A percentile compares a stretch with the other conserved stretches of the same genome.
Evolutionary conservation across 257 asterid species (phyloP).

Genomic region (Capsicum rhomboideum): DNA sequence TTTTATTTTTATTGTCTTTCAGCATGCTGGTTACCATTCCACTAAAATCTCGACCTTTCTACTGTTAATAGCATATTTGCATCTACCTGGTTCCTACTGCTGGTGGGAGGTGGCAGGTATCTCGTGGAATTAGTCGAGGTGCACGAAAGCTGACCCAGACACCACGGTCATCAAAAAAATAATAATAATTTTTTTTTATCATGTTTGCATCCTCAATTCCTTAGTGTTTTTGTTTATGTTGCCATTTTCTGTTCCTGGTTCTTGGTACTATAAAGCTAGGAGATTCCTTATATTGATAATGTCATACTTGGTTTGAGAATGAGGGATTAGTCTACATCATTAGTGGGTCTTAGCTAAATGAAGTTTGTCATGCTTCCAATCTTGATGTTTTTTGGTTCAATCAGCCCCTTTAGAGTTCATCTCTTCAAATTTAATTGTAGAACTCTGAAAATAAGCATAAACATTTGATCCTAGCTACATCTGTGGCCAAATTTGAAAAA

Average conservation of each 20-base stretch:
- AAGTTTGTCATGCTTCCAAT: background rate
- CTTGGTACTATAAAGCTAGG: background rate
- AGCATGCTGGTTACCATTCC: background rate
- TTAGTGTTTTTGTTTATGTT: background rate
- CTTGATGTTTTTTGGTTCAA: background rate
- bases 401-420: background rate
- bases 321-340: background rate
- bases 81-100: background rate
- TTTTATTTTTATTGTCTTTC: background rate
- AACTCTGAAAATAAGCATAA: background rate
- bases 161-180: no score
- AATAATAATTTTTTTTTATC: background rate
- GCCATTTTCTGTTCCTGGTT: background rate
- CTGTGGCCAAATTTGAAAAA: background rate
- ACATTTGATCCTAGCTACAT: background rate
- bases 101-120: no score
- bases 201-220: background rate
- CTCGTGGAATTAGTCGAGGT: no score
- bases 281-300: background rate
- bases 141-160: no score
- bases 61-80: background rate
- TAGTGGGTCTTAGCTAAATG: background rate
- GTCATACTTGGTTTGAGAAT: background rate
- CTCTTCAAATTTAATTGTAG: background rate
- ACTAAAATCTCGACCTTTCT: background rate